Evolutionary conservation across 768 basidiomycete species (phyloP).

Genomic region (Rhodotorula kratochvilovae): DNA sequence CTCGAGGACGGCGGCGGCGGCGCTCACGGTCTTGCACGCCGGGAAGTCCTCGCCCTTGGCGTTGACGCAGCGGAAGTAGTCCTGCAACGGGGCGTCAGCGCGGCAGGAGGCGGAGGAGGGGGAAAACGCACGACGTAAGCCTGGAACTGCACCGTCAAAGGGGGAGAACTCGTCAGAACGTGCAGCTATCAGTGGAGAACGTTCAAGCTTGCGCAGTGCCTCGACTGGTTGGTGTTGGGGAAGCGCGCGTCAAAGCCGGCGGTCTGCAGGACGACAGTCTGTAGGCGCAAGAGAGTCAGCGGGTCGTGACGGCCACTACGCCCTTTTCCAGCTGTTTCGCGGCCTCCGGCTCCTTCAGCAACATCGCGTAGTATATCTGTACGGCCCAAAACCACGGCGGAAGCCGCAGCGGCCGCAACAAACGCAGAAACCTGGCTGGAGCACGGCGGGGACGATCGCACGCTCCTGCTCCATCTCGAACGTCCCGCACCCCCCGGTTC

Average conservation of each 20-base stretch:
- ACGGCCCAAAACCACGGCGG: no score
- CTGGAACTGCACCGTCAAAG: conserved; percentile 15
- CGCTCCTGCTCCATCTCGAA: no score
- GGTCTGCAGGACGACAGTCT: conserved; percentile 88
- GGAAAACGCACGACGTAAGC: conserved; percentile 34
- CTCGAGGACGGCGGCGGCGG: neutral
- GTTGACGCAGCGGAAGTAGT: conserved; percentile 87
- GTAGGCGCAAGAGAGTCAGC: neutral
- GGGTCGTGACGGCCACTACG: no score
- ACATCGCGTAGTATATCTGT: no score
- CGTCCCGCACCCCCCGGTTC: no score
- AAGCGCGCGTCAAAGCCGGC: conserved; percentile 72
- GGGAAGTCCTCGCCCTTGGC: conserved; percentile 97
- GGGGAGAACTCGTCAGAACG: neutral
- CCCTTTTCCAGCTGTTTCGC: no score
- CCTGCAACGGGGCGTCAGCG: conserved; percentile 67
- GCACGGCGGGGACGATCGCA: no score
- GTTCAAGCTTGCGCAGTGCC: conserved; percentile 69
- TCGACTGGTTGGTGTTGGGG: conserved; percentile 63
- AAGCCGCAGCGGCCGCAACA: no score
- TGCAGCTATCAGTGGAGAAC: neutral
- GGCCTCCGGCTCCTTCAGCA: no score
- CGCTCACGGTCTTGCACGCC: conserved; percentile 78
- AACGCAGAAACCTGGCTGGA: no score
- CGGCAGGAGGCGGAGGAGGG: no score